Evolutionary conservation across 352 stramenopile genomes (phyloP).

Genomic region (Globisporangium nodosum): DNA sequence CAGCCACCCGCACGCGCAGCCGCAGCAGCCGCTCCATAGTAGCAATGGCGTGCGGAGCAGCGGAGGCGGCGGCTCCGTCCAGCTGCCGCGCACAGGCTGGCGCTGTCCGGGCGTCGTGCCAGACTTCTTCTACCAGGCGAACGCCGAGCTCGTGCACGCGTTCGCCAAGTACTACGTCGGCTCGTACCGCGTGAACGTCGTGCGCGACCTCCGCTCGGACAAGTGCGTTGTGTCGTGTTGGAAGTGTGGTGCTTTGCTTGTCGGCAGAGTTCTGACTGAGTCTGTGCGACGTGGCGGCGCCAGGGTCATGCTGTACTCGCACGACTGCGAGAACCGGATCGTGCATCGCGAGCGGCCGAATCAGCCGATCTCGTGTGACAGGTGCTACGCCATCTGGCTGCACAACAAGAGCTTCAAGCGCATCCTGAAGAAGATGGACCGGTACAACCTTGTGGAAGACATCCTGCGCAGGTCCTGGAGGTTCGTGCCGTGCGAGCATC

Average conservation of each 20-base stretch:
- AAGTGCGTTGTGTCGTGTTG: constrained; percentile 28
- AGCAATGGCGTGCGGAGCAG: not conserved
- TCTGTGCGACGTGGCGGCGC: not conserved
- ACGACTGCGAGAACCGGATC: constrained; percentile 56
- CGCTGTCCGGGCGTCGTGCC: constrained; percentile 54
- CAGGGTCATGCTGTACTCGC: constrained; percentile 64
- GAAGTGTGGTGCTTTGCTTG: not conserved
- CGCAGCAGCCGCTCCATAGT: not conserved
- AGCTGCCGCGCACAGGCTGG: constrained; percentile 51
- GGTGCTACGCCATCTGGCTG: constrained; percentile 50
- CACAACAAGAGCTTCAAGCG: constrained; percentile 65
- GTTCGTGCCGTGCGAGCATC: constrained; percentile 12
- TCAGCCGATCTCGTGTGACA: constrained; percentile 46
- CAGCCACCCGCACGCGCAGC: not conserved
- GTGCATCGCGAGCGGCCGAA: constrained; percentile 38
- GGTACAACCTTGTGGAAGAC: constrained; percentile 51
- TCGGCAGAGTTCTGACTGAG: too few species aligned
- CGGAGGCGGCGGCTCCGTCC: constrained; percentile 14
- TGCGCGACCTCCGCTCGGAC: constrained; percentile 57
- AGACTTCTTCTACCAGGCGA: constrained; percentile 40
- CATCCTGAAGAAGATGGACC: constrained; percentile 66
- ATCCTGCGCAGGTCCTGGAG: constrained; percentile 57
- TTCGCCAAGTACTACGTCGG: constrained; percentile 70
- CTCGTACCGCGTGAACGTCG: constrained; percentile 53
- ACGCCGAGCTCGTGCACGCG: constrained; percentile 46